phyloP scores from a whole-genome alignment of 78 protist species.

The Dictyostelium purpureum region DNA sequence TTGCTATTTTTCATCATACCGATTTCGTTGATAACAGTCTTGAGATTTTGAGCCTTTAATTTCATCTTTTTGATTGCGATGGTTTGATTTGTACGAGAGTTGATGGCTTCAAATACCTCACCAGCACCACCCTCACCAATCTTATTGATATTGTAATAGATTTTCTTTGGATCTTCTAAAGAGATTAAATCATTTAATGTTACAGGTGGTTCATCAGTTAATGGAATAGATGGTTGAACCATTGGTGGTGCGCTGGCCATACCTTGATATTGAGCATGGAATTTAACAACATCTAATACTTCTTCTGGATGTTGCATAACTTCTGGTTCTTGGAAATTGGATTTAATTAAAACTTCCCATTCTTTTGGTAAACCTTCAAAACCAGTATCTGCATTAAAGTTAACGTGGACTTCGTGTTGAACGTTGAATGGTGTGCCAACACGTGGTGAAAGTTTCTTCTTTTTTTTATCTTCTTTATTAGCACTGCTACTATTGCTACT shows the following conservation, averaged over 20 bases:
- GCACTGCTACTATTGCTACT: neutral
- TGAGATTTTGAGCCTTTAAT: conserved; percentile 66
- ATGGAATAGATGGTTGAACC: conserved; percentile 6
- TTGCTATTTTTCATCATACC: conserved; percentile 81
- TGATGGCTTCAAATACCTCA: conserved; percentile 78
- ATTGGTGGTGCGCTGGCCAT: conserved; percentile 16
- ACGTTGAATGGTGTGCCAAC: conserved; percentile 82
- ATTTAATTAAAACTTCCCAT: conserved; percentile 81
- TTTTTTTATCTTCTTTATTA: neutral
- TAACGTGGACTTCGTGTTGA: conserved; percentile 78
- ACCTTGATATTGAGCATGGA: conserved; percentile 60
- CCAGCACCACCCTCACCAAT: conserved; percentile 90
- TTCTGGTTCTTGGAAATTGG: conserved; percentile 79
- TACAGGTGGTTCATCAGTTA: conserved; percentile 69
- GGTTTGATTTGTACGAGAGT: conserved; percentile 42
- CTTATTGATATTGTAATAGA: conserved; percentile 81
- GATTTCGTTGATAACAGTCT: conserved; percentile 78
- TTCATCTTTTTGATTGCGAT: conserved; percentile 87
- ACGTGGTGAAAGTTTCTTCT: conserved; percentile 61
- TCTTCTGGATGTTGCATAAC: conserved; percentile 83
- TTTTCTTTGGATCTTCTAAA: conserved; percentile 80
- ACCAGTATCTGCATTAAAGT: conserved; percentile 81
- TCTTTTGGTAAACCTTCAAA: conserved; percentile 79
- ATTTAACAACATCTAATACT: conserved; percentile 76
- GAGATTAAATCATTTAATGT: conserved; percentile 70